Percentiles rank a stretch among this genome's conserved stretches.
Evolutionary conservation across 192 early-diverging fungal species (phyloP).

Genomic region (Lunasporangiospora selenospora): DNA sequence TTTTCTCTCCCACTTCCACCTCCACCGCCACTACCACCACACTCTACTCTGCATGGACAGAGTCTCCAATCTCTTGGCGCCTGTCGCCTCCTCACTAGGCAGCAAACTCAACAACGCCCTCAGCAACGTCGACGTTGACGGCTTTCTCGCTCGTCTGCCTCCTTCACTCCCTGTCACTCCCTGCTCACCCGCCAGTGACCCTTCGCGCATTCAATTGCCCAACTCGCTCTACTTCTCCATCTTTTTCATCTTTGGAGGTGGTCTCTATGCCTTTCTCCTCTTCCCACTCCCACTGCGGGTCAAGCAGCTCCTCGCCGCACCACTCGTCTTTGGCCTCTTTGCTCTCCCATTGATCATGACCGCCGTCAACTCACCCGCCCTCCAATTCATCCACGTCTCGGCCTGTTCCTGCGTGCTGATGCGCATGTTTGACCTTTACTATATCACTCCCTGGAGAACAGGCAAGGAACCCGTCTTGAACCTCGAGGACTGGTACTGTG

Average conservation of each 20-base stretch:
- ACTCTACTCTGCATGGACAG: background rate
- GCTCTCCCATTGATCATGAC: constrained; percentile 20
- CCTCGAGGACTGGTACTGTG: constrained; percentile 34
- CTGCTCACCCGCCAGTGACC: background rate
- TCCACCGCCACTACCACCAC: background rate
- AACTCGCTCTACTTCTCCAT: constrained; percentile 30
- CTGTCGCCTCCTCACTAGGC: background rate
- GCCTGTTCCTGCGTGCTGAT: constrained; percentile 42
- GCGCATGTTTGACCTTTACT: constrained; percentile 37
- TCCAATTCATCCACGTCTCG: constrained; percentile 17
- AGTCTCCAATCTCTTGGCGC: too few species aligned
- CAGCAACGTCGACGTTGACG: constrained; percentile 3
- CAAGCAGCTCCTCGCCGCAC: constrained; percentile 33
- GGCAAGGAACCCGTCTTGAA: constrained; percentile 39
- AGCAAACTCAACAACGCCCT: constrained; percentile 14
- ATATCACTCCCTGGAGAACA: constrained; percentile 39
- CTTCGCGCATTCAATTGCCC: constrained; percentile 17
- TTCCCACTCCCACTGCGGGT: constrained; percentile 13
- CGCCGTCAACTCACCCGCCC: constrained; percentile 3
- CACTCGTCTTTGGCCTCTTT: constrained; percentile 13
- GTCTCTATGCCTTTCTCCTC: constrained; percentile 40
- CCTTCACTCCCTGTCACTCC: constrained; percentile 22
- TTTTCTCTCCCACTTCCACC: background rate
- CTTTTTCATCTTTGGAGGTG: constrained; percentile 46
- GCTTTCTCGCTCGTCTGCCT: constrained; percentile 21